Percentiles rank a stretch among this genome's conserved stretches.
phyloP scores from a whole-genome alignment of 1,139 yeast genomes.

The Hyphopichia buzzinii region DNA sequence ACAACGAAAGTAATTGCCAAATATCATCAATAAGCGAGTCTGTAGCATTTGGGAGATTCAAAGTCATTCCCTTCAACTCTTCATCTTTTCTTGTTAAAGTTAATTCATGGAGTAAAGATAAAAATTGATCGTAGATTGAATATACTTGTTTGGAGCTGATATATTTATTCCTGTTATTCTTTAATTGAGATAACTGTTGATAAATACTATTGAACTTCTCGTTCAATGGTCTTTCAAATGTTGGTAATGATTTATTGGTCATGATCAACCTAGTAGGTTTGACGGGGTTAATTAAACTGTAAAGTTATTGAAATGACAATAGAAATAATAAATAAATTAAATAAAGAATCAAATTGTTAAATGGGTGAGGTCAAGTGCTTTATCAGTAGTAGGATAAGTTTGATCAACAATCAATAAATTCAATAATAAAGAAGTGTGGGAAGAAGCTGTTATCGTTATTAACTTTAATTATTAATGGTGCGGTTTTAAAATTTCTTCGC shows the following conservation, averaged over 20 bases:
- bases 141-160: constrained; percentile 65
- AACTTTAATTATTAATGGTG: background rate
- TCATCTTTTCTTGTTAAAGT: constrained; percentile 48
- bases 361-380: too few relatives aligned
- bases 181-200: constrained; percentile 50
- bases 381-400: too few relatives aligned
- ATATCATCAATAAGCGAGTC: constrained; percentile 83
- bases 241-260: constrained; percentile 33
- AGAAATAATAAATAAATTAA: too few relatives aligned
- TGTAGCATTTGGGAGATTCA: constrained; percentile 43
- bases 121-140: constrained; percentile 51
- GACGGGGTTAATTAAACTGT: too few relatives aligned
- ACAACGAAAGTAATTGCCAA: constrained; percentile 79
- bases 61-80: constrained; percentile 44
- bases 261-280: constrained; percentile 1
- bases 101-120: constrained; percentile 49
- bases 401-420: too few relatives aligned
- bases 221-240: constrained; percentile 50
- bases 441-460: background rate
- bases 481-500: background rate
- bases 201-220: constrained; percentile 49
- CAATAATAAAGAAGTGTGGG: too few relatives aligned
- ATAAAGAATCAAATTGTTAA: too few relatives aligned
- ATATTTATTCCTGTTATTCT: constrained; percentile 62
- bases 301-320: too few relatives aligned